Evolutionary conservation across 768 basidiomycete species (phyloP).

Genomic region (Lyophyllum shimeji): DNA sequence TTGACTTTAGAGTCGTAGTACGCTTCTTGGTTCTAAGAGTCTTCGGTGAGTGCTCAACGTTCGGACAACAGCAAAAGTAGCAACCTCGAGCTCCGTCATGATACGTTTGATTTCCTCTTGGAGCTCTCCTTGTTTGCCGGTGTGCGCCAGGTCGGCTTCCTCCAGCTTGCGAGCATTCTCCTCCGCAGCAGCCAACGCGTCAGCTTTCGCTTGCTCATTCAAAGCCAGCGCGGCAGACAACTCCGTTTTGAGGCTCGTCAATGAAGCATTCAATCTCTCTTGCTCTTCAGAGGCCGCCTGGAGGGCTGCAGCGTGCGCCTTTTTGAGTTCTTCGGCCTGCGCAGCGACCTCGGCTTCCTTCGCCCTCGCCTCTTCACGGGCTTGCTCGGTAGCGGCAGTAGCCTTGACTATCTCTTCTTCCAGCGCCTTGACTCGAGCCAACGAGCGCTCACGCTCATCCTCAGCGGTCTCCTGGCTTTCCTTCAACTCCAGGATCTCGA

Average conservation of each 20-base stretch:
- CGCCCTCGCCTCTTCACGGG: slow-evolving; percentile 43
- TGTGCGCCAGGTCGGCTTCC: slow-evolving; percentile 50
- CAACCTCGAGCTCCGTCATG: slow-evolving; percentile 64
- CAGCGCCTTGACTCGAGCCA: slow-evolving; percentile 45
- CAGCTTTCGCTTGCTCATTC: slow-evolving; percentile 48
- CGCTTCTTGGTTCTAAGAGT: slow-evolving; percentile 61
- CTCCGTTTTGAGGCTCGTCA: slow-evolving; percentile 46
- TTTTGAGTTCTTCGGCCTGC: slow-evolving; percentile 38
- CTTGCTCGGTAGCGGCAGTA: slow-evolving; percentile 44
- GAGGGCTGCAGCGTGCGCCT: slow-evolving; percentile 47
- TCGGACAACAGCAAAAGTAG: slow-evolving; percentile 14
- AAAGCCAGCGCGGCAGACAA: slow-evolving; percentile 43
- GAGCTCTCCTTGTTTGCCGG: slow-evolving; percentile 50
- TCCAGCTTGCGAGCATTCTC: slow-evolving; percentile 47
- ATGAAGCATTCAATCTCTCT: slow-evolving; percentile 38
- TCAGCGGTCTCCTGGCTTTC: slow-evolving; percentile 67
- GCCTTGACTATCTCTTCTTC: slow-evolving; percentile 56
- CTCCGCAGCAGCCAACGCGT: slow-evolving; percentile 44
- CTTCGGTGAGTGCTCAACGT: slow-evolving; percentile 6
- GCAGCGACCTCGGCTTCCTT: slow-evolving; percentile 46
- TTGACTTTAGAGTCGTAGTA: slow-evolving; percentile 69
- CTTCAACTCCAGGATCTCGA: slow-evolving; percentile 76
- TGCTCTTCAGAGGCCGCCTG: slow-evolving; percentile 44
- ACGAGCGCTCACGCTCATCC: slow-evolving; percentile 51
- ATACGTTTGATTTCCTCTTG: slow-evolving; percentile 56